Percentiles rank a stretch among this genome's conserved stretches.
Conservation (phyloP, 2,329 filamentous ascomycete genomes). For the Aspergillus calidoustus region DNA sequence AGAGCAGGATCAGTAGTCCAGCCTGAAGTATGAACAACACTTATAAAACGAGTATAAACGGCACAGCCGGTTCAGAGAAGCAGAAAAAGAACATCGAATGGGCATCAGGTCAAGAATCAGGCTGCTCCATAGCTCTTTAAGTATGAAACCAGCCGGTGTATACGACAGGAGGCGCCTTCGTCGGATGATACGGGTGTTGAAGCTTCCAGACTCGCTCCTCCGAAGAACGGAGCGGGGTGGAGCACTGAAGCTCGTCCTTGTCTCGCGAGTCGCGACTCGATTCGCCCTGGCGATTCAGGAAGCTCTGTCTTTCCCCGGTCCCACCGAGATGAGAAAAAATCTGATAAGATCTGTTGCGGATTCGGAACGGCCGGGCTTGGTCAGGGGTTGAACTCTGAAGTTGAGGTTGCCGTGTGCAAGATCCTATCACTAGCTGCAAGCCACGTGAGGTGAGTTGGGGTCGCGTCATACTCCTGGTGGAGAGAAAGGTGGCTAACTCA, state of each 20-base stretch:
- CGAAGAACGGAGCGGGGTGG: conserved; percentile 28
- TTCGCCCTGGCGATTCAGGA: background rate
- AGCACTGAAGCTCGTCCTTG: conserved; percentile 17
- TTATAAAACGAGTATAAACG: conserved; percentile 2
- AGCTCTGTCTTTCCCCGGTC: conserved; percentile 10
- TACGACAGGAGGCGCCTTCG: conserved; percentile 6
- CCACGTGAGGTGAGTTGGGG: background rate
- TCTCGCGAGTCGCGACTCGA: conserved; percentile 23
- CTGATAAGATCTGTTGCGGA: conserved; percentile 8
- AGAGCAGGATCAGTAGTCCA: background rate
- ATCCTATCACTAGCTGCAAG: conserved; percentile 6
- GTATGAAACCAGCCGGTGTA: conserved; percentile 5
- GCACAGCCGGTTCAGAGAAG: conserved; percentile 13
- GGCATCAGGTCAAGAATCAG: conserved; percentile 2
- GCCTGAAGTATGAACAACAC: background rate
- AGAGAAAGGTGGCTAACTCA: background rate
- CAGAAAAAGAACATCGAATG: conserved; percentile 10
- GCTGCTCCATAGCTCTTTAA: conserved; percentile 23
- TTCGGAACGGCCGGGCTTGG: conserved; percentile 1
- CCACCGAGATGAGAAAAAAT: conserved; percentile 5
- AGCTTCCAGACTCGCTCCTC: conserved; percentile 29
- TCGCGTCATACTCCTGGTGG: conserved; percentile 2
- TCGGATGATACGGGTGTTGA: conserved; percentile 35
- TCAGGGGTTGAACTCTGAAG: background rate
- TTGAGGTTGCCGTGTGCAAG: background rate